Conservation (phyloP, 2,329 filamentous ascomycete species). For the Rutstroemia sp. region DNA sequence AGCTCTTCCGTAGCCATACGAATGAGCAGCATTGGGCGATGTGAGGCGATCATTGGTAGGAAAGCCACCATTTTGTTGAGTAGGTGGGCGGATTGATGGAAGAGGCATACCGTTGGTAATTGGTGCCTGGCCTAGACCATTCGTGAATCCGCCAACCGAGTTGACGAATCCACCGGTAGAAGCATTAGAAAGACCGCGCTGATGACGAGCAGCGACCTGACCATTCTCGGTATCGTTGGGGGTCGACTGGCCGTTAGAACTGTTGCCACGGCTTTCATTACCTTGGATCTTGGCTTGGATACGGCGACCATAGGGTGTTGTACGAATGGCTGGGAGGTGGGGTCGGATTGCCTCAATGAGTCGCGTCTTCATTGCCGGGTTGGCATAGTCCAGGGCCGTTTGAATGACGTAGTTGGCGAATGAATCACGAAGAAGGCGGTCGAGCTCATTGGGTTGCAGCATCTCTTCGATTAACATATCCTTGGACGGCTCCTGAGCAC, state of each 20-base stretch:
- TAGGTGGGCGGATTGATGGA: conserved; percentile 13
- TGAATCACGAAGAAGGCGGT: conserved; percentile 81
- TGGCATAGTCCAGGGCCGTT: conserved; percentile 83
- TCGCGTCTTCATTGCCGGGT: conserved; percentile 61
- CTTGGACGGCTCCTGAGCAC: conserved; percentile 65
- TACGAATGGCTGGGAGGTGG: conserved; percentile 74
- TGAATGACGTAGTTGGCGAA: conserved; percentile 98
- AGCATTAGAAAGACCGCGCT: conserved; percentile 27
- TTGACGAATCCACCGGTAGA: conserved; percentile 21
- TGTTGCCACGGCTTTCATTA: conserved; percentile 37
- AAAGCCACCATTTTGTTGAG: conserved; percentile 16
- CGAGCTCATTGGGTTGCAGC: conserved; percentile 66
- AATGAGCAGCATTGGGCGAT: conserved; percentile 16
- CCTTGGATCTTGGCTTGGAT: conserved; percentile 81
- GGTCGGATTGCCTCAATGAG: conserved; percentile 82
- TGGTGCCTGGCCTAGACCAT: conserved; percentile 19
- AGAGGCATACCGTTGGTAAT: conserved; percentile 16
- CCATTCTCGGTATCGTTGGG: conserved; percentile 20
- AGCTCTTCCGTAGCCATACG: conserved; percentile 24
- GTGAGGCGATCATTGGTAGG: conserved; percentile 21
- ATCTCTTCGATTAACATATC: conserved; percentile 83
- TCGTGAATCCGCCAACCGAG: conserved; percentile 21
- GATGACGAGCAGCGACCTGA: conserved; percentile 26
- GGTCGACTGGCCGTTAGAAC: conserved; percentile 27
- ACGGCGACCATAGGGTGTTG: conserved; percentile 88